These are phyloP conservation scores for Fusarium subglutinans DNA, from an alignment of 2,329 filamentous ascomycete species.

Conservation along the genomic window DNA sequence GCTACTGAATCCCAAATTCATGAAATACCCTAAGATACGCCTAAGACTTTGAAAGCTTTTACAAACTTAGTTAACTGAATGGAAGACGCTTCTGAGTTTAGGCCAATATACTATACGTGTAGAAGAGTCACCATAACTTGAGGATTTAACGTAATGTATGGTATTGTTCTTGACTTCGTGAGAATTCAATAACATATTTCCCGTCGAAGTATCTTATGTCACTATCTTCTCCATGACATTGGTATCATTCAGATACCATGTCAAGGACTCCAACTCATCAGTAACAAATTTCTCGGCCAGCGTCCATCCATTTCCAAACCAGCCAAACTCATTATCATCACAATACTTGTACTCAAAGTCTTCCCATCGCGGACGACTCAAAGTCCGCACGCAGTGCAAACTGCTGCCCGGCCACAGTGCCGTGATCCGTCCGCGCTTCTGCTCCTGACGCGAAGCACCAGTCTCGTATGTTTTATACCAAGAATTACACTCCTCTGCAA, in stretches of 20 bases:
- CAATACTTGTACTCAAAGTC: conserved; percentile 14
- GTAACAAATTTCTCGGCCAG: conserved; percentile 11
- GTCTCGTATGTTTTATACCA: conserved; percentile 16
- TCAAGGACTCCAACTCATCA: conserved; percentile 10
- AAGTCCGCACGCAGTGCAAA: conserved; percentile 2
- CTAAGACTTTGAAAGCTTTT: neutral
- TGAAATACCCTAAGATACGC: neutral
- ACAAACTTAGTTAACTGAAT: neutral
- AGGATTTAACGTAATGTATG: too few relatives aligned
- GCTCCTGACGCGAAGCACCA: conserved; percentile 1
- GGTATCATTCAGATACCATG: conserved; percentile 11
- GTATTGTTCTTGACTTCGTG: too few relatives aligned
- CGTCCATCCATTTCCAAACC: conserved; percentile 19
- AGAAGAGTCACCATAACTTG: too few relatives aligned
- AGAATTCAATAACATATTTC: neutral
- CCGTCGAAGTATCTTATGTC: neutral
- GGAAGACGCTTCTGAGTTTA: neutral
- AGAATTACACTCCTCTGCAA: conserved; percentile 14
- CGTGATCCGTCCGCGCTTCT: neutral
- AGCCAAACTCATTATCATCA: conserved; percentile 16
- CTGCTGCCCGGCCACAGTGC: conserved; percentile 12
- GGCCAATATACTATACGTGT: neutral
- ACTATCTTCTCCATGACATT: conserved; percentile 1
- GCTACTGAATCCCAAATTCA: neutral
- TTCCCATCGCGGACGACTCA: conserved; percentile 10